Evolutionary conservation across 192 early-diverging fungal species (phyloP).

Genomic region (Phlyctochytrium bullatum): DNA sequence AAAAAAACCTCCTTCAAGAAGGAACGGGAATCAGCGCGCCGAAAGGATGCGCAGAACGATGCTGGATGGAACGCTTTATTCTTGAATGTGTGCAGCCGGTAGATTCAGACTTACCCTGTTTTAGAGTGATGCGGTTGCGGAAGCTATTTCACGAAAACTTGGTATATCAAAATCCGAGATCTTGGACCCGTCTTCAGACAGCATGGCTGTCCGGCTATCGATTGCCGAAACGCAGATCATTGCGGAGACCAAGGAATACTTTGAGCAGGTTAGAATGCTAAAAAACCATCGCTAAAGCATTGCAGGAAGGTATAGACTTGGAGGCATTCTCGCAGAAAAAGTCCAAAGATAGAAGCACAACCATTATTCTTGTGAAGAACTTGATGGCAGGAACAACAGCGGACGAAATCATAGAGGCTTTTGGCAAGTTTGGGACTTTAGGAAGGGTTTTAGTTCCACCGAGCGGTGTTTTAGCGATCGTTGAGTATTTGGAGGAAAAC

Average conservation of each 20-base stretch:
- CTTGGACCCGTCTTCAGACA: constrained; percentile 79
- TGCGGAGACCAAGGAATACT: constrained; percentile 88
- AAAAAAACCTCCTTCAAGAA: constrained; percentile 64
- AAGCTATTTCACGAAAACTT: constrained; percentile 91
- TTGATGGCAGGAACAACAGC: constrained; percentile 80
- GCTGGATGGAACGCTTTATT: constrained; percentile 97
- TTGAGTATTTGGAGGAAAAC: constrained; percentile 86
- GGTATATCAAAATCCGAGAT: constrained; percentile 90
- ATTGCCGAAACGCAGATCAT: constrained; percentile 98
- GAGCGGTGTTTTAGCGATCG: constrained; percentile 86
- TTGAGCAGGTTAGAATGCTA: constrained; percentile 56
- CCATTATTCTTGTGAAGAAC: constrained; percentile 94
- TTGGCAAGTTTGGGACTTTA: constrained; percentile 84
- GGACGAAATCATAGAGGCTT: constrained; percentile 76
- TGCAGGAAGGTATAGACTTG: constrained; percentile 72
- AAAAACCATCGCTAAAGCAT: constrained; percentile 20
- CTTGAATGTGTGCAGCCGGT: constrained; percentile 70
- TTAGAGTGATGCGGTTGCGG: constrained; percentile 87
- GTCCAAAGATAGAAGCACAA: constrained; percentile 77
- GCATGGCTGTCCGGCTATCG: constrained; percentile 89
- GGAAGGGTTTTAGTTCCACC: constrained; percentile 90
- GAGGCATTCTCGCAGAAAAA: constrained; percentile 63
- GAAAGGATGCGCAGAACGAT: constrained; percentile 72
- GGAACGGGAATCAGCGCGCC: constrained; percentile 78
- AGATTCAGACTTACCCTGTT: constrained; percentile 12